These are phyloP conservation scores for Pseudotulostoma volvatum DNA, from an alignment of 495 filamentous ascomycete genomes.

Conservation along the genomic window DNA sequence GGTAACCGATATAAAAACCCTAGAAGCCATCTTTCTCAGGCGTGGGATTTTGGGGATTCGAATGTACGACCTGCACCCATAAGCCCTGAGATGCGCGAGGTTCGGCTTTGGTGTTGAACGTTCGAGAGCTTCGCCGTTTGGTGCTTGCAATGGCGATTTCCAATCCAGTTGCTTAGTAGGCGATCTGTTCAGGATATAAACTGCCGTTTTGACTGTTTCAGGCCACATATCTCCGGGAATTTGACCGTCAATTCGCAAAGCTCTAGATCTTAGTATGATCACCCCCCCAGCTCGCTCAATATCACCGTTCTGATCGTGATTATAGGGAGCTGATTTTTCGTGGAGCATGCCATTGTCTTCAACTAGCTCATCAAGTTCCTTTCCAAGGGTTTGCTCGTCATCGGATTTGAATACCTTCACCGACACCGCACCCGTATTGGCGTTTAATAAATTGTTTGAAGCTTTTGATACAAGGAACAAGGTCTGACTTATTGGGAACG, in stretches of 20 bases:
- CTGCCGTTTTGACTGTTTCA: neutral
- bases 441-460: too few relatives aligned
- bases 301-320: neutral
- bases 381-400: neutral
- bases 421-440: too few relatives aligned
- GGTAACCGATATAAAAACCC: neutral
- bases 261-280: neutral
- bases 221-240: neutral
- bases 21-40: neutral
- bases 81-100: neutral
- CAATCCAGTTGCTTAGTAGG: neutral
- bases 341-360: neutral
- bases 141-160: neutral
- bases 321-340: neutral
- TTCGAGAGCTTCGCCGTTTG: neutral
- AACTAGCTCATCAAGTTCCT: neutral
- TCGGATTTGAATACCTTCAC: too few relatives aligned
- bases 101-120: neutral
- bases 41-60: neutral
- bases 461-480: too few relatives aligned
- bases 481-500: too few relatives aligned
- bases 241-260: neutral
- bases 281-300: neutral
- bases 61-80: neutral
- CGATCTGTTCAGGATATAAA: neutral